Conservation (phyloP, 441 rosid species). For the Dalechampia spathulata region DNA sequence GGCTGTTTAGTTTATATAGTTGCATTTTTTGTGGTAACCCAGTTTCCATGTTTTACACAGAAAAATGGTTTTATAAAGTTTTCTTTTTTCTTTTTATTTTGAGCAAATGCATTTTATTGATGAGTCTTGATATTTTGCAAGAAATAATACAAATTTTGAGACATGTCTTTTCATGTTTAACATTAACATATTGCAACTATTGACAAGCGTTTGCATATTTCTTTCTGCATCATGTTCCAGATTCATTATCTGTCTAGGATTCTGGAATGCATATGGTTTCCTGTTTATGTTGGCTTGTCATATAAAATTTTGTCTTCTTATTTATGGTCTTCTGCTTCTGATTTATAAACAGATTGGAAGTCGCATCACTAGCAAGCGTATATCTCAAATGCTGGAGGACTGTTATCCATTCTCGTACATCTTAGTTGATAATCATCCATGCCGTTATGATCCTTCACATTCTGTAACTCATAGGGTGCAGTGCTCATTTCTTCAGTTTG, state of each 20-base stretch:
- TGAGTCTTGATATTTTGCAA: not conserved
- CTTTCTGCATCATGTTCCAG: not conserved
- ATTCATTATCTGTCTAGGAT: slow-evolving; percentile 4
- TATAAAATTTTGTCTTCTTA: slow-evolving; percentile 5
- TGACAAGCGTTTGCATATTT: not conserved
- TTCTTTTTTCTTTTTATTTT: no score
- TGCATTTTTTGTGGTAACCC: not conserved
- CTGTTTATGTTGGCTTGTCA: slow-evolving; percentile 7
- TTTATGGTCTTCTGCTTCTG: slow-evolving; percentile 21
- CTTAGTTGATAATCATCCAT: slow-evolving; percentile 77
- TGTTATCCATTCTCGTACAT: slow-evolving; percentile 62
- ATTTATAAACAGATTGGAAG: slow-evolving; percentile 71
- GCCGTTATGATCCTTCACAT: slow-evolving; percentile 95
- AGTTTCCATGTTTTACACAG: not conserved
- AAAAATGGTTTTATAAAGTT: not conserved
- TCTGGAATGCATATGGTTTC: not conserved
- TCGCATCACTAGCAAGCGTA: slow-evolving; percentile 82
- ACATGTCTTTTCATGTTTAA: not conserved
- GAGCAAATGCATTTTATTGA: not conserved
- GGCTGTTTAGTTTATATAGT: not conserved
- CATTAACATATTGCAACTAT: not conserved
- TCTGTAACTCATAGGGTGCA: slow-evolving; percentile 89
- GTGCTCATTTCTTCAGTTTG: slow-evolving; percentile 60
- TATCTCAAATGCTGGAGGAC: slow-evolving; percentile 77
- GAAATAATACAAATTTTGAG: not conserved